Base-by-base conservation (phyloP, 306 rosid species). In the Comarum palustre region DNA sequence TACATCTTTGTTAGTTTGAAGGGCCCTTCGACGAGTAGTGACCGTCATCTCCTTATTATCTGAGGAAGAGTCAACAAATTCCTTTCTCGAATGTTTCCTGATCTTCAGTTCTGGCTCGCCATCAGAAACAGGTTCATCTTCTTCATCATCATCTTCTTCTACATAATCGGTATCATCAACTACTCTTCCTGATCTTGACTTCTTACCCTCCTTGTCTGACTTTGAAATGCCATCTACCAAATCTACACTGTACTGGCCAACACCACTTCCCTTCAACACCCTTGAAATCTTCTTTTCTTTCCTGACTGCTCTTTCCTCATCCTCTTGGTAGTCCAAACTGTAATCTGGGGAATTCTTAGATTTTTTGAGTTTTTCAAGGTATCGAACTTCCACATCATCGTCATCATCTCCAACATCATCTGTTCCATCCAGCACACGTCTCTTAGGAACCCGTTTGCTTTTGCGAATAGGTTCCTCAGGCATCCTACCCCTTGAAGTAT, bases 101-200 rank as follows among this genome's bases (percentile, higher is more conserved):
- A 29, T 15, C 20, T 69, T 75, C 63, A 64, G 69, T 47, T 58
- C 66, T 41, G 78, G 72, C 67, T 84, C 80, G 3, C 77, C 75
- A 75, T 85, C 80, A 46, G 90, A 82, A 55, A 68, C 68, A 38
- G 73, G 75, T 32, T 81, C 86, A 11, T 79, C 86, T 41, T 79
- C 82, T 51, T 73, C 85, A 32, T 31, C 34, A 24, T 81, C 85
- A 9, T 79, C 86, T 39, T 79, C 82, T 62, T 74, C 85, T 34
- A 69, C 65, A 73, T 82, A 78, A 73, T 80, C 84, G 11, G 59
- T 71, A 50, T 78, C 85, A 61, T 76, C 79, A 69, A 29, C 70
- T 42, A 68, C 43, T 57, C 73, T 78, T 68, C 69, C 81, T 2
- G 69, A 70, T 51, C 80, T 76, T 24, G 78, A 62, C 78, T 72